Base-by-base conservation (phyloP, 441 rosid genomes). In the Syzygium malaccense region DNA sequence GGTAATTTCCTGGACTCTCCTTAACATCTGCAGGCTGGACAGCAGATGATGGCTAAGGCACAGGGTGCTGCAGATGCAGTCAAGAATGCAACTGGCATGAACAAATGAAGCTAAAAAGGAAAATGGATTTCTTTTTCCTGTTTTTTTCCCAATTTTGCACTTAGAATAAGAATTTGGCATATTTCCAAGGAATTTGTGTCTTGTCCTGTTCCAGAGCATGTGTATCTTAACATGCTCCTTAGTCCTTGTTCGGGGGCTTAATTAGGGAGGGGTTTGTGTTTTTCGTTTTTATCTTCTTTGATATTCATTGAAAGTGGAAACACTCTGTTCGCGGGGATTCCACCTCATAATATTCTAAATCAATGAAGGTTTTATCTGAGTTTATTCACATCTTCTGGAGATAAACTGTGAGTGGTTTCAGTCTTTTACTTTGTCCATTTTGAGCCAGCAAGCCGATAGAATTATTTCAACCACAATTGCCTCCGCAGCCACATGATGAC, bases 1-100 rank as follows among this genome's bases (percentile, higher is more conserved):
- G 83, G 49, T 75, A 75, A 75, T 75, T 75, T 37, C n/a, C 7
- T 75, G 83, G n/a, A 75, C 51, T 75, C 83, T 23, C 83, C 41
- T 41, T 41, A 12, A 37, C 51, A 75, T 41, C 87, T 86, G 92
- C 94, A 87, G 93, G 89, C 93, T 55, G 94, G 95, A n/a, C 91
- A 90, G 91, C 91, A 88, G 86, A 23, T 89, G 78, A 75, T 86
- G 92, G 88, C 90, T 7, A 90, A 90, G 64, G 94, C 94, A 85
- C 93, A 92, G 49, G 91, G 89, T 12, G 89, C 89, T 18, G 91
- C 91, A 56, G 92, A 91, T 30, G 87, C 93, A 32, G 85, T 89
- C 1, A 92, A 92, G 92, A 89, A 83, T 30, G 64, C 87, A 48
- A 78, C 90, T 60, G 92, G 91, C 45, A 85, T 80, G 53, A 86